Conservation (phyloP, 129 eudicot genomes). For the Centrapalus pauciflorus region DNA sequence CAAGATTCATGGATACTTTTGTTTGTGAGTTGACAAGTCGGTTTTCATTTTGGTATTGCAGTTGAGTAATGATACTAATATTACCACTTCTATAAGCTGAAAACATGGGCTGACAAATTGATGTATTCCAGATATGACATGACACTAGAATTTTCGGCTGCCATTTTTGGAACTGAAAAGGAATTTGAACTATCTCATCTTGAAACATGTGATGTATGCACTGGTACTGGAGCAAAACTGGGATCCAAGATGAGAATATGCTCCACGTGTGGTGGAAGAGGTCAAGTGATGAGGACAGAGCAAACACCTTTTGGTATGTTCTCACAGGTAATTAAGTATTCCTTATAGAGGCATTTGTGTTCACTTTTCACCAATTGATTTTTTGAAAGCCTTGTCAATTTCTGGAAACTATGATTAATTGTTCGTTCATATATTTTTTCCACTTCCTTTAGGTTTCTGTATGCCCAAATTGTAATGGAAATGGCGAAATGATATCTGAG, state of each 20-base stretch:
- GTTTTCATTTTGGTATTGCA: too few relatives aligned
- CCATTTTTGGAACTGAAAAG: constrained; percentile 91
- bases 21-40: background rate
- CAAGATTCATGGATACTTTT: background rate
- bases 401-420: background rate
- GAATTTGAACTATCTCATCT: constrained; percentile 95
- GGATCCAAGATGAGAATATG: constrained; percentile 96
- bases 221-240: constrained; percentile 88
- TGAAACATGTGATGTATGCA: constrained; percentile 82
- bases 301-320: constrained; percentile 99
- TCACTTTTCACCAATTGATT: background rate
- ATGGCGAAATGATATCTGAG: constrained; percentile 91
- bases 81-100: background rate
- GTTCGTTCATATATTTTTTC: background rate
- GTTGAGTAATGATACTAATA: too few relatives aligned
- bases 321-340: constrained; percentile 60
- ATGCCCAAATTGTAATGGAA: constrained; percentile 94
- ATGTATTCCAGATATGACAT: constrained; percentile 75
- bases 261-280: constrained; percentile 98
- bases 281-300: constrained; percentile 99
- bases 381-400: too few relatives aligned
- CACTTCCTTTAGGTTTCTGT: constrained; percentile 61
- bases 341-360: background rate
- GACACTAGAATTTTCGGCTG: constrained; percentile 75
- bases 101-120: constrained; percentile 13